These are phyloP conservation scores for Penicillium nucicola DNA, from an alignment of 495 filamentous ascomycete species.

Conservation along the genomic window DNA sequence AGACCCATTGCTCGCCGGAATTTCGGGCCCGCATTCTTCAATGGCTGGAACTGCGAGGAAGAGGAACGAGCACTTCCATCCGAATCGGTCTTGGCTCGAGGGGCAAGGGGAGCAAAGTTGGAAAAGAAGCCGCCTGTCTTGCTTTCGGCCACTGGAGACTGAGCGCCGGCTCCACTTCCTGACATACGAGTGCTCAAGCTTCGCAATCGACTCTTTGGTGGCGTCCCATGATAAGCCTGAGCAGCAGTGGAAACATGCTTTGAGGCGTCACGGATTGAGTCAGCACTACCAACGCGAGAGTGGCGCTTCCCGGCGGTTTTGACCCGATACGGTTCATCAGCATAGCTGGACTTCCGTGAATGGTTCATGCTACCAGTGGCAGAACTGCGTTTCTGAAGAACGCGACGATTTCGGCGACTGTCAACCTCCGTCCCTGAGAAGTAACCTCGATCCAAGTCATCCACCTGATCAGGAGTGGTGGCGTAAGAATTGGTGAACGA, in stretches of 20 bases:
- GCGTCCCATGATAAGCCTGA: slow-evolving; percentile 60
- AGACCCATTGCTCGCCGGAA: slow-evolving; percentile 59
- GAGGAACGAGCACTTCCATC: slow-evolving; percentile 51
- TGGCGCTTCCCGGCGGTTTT: slow-evolving; percentile 63
- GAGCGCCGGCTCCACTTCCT: slow-evolving; percentile 37
- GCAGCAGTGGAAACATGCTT: slow-evolving; percentile 35
- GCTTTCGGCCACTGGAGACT: slow-evolving; percentile 42
- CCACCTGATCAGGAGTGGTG: slow-evolving; percentile 27
- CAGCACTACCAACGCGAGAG: slow-evolving; percentile 75
- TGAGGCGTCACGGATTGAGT: slow-evolving; percentile 47
- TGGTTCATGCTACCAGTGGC: slow-evolving; percentile 45
- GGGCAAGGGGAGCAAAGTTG: slow-evolving; percentile 48
- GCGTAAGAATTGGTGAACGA: slow-evolving; percentile 10
- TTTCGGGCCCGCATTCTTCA: slow-evolving; percentile 44
- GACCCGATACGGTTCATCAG: slow-evolving; percentile 55
- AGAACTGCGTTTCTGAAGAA: slow-evolving; percentile 76
- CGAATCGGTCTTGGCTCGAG: slow-evolving; percentile 40
- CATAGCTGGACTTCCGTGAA: slow-evolving; percentile 66
- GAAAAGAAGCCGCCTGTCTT: slow-evolving; percentile 40
- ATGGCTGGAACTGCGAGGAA: slow-evolving; percentile 38
- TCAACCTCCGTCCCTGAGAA: slow-evolving; percentile 89
- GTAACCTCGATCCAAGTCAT: slow-evolving; percentile 84
- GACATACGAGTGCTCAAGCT: slow-evolving; percentile 44
- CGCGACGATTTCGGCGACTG: slow-evolving; percentile 63
- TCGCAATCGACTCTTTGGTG: slow-evolving; percentile 41